phyloP scores from a whole-genome alignment of 2,329 filamentous ascomycete species.

The Simplicillium aogashimaense region DNA sequence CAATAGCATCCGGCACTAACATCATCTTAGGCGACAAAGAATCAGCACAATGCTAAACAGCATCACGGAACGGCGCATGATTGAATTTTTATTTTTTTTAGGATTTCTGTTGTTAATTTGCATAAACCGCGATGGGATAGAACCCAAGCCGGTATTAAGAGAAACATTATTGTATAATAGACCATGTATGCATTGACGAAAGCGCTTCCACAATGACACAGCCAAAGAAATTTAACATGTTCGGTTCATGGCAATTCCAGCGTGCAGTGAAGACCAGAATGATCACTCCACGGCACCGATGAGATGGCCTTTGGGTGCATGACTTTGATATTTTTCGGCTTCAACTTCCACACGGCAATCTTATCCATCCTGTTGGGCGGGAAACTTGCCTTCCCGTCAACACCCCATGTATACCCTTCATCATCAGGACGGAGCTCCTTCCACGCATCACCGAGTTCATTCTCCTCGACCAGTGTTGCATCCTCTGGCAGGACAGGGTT shows the following conservation, averaged over 20 bases:
- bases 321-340: constrained; percentile 9
- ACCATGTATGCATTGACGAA: too few species aligned
- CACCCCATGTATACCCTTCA: constrained; percentile 25
- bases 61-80: too few species aligned
- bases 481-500: constrained; percentile 26
- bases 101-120: too few species aligned
- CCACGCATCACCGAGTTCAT: constrained; percentile 25
- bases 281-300: too few species aligned
- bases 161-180: too few species aligned
- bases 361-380: constrained; percentile 26
- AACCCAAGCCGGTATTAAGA: too few species aligned
- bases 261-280: too few species aligned
- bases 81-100: too few species aligned
- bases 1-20: not conserved
- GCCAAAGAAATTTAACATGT: too few species aligned
- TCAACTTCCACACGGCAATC: constrained; percentile 19
- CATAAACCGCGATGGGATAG: too few species aligned
- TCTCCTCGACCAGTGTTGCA: constrained; percentile 16
- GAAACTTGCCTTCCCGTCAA: constrained; percentile 19
- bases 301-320: constrained; percentile 5
- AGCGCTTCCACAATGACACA: too few species aligned
- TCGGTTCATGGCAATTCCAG: too few species aligned
- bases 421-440: constrained; percentile 14
- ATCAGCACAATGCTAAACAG: not conserved
- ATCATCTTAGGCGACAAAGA: not conserved